Evolutionary conservation across 495 filamentous ascomycete genomes (phyloP).

Genomic region (Aspergillus indologenus): DNA sequence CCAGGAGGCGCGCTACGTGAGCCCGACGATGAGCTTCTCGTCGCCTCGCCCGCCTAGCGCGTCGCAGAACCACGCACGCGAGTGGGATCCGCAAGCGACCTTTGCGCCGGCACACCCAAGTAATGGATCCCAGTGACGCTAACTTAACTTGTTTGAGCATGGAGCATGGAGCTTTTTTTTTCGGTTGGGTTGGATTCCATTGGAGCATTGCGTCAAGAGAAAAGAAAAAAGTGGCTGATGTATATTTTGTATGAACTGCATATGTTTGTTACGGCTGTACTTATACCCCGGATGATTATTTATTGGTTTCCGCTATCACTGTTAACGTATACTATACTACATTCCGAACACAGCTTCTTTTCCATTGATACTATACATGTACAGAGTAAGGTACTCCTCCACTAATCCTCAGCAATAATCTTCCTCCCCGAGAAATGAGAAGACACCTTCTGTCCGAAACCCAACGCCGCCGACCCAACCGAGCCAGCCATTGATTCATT

Average conservation of each 20-base stretch:
- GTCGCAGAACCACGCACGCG: slow-evolving; percentile 20
- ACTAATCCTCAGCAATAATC: no score
- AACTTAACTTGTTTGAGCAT: slow-evolving; percentile 1
- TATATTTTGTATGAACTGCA: background rate
- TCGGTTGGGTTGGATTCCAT: background rate
- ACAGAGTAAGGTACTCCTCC: no score
- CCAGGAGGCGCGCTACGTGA: slow-evolving; percentile 52
- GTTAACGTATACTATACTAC: background rate
- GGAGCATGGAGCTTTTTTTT: background rate
- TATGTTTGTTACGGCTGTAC: background rate
- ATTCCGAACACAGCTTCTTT: no score
- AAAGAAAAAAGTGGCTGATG: background rate
- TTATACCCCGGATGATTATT: background rate
- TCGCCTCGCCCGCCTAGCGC: slow-evolving; percentile 51
- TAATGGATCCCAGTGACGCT: slow-evolving; percentile 5
- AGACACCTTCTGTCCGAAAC: no score
- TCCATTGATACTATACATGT: no score
- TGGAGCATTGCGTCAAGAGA: background rate
- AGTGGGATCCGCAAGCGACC: slow-evolving; percentile 41
- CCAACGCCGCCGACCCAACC: no score
- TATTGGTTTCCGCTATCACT: background rate
- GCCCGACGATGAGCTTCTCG: slow-evolving; percentile 59
- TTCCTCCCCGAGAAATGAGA: no score
- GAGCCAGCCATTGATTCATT: no score
- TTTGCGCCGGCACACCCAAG: slow-evolving; percentile 31